Conservation (phyloP, 1,139 yeast species). For the Wickerhamomyces sp. region DNA sequence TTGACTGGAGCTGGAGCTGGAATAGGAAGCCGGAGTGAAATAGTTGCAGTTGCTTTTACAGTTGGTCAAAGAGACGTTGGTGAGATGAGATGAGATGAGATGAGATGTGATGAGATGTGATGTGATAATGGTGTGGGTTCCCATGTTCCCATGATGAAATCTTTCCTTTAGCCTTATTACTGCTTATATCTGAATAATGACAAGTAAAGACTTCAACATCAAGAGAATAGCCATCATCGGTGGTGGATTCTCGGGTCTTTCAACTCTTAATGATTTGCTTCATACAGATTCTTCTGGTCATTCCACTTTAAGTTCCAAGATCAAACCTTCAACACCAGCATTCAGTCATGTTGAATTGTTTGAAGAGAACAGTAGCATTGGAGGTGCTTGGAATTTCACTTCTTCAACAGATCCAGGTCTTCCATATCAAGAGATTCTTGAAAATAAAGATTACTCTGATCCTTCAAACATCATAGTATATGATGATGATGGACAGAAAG, state of each 20-base stretch:
- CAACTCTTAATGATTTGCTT: not conserved
- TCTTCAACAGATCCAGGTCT: not conserved
- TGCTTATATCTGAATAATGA: not conserved
- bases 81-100: too few species aligned
- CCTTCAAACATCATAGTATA: not conserved
- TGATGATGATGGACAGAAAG: slow-evolving; percentile 5
- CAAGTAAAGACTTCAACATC: not conserved
- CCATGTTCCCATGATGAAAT: too few species aligned
- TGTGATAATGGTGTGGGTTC: too few species aligned
- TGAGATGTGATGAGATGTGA: too few species aligned
- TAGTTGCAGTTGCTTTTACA: too few species aligned
- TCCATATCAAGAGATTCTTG: not conserved
- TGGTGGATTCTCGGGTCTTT: not conserved
- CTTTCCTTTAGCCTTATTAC: too few species aligned
- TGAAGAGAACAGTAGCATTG: not conserved
- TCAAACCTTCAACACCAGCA: not conserved
- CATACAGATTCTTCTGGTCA: not conserved
- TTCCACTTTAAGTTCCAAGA: not conserved
- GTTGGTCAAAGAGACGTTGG: too few species aligned
- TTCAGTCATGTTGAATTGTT: not conserved
- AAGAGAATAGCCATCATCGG: not conserved
- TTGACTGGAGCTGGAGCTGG: too few species aligned
- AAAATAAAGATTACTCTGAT: not conserved
- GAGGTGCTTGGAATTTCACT: not conserved
- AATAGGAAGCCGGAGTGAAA: too few species aligned